Base-by-base conservation (phyloP, 129 eudicot genomes). In the Rutidosis leptorrhynchoides region DNA sequence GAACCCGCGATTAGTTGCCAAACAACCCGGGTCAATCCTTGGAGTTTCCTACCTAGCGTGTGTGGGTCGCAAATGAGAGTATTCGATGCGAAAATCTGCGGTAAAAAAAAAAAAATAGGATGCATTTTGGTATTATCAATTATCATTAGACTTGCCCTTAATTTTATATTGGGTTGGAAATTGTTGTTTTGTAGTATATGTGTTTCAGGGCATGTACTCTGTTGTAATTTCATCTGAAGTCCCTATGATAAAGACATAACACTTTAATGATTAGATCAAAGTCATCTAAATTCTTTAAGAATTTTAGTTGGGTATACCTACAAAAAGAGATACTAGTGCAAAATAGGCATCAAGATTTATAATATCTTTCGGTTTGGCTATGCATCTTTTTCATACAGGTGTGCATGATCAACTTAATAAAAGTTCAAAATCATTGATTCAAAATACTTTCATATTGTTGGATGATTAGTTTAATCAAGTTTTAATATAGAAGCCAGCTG, bases 361-460 rank as follows among this genome's bases (percentile, higher is more conserved):
- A 25, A 58, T 27, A 37, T 15, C 62, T 57, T 58, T 58, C 20
- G 21, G 20, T 27, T 58, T 25, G 60, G 60, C 60, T 23, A 22
- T 58, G 63, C 20, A 26, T 58, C 63, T 25, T 58, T 58, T 58
- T 54, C 60, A 21, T 29, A 12, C 32, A 54, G 60, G 60, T 23
- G 29, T 54, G 27, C 60, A 21, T 19, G 25, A 49, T n/a, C 56
- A 49, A 2, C 56, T 49, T 8, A 11, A 49, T 22, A 16, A 23
- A 54, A 54, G 60, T 54, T 21, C 6, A 19, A n/a, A 54, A 58
- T 25, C 20, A 58, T 25, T 27, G 4, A 58, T 26, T 27, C n/a
- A 57, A 57, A 57, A 10, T 20, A 57, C 37, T 57, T 57, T 57
- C 2, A 1, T 14, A 27, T 58, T 17, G 22, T 58, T 5, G 6